These are phyloP conservation scores for Arthrobotrys megalospora DNA, from an alignment of 2,329 filamentous ascomycete genomes.

Conservation along the genomic window DNA sequence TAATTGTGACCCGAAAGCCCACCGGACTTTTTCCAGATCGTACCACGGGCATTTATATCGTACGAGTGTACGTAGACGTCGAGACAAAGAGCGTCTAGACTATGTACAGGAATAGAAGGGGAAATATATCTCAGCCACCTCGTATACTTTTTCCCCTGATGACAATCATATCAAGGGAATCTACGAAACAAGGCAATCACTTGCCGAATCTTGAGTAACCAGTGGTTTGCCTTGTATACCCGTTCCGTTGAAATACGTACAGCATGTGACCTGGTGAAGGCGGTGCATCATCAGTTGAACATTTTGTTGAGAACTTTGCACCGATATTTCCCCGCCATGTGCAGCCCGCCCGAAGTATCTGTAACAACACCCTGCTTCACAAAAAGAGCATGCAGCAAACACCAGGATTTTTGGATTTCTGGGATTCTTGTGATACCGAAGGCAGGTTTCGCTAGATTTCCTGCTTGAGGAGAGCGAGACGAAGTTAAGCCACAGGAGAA, in stretches of 20 bases:
- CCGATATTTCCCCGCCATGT: constrained; percentile 49
- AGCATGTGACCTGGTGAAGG: constrained; percentile 50
- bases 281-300: constrained; percentile 43
- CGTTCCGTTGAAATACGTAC: constrained; percentile 16
- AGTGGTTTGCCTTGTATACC: constrained; percentile 13
- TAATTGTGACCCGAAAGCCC: constrained; percentile 33
- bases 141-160: constrained; percentile 45
- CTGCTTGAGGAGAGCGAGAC: constrained; percentile 25
- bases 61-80: constrained; percentile 47
- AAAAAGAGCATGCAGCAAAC: constrained; percentile 19
- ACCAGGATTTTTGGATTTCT: constrained; percentile 45
- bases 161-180: constrained; percentile 36
- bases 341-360: constrained; percentile 31
- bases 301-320: constrained; percentile 51
- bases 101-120: constrained; percentile 36
- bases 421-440: constrained; percentile 47
- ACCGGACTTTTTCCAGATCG: constrained; percentile 27
- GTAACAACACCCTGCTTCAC: constrained; percentile 51
- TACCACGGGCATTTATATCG: constrained; percentile 24
- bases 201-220: constrained; percentile 16
- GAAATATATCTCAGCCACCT: constrained; percentile 51
- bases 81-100: constrained; percentile 25
- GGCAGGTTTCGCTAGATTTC: constrained; percentile 33
- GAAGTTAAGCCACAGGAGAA: constrained; percentile 26
- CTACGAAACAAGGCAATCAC: constrained; percentile 17